Evolutionary conservation across 2,329 filamentous ascomycete genomes (phyloP), one percentile per base, ranked within the genome.

Genomic region (Cladosporium sp.): DNA sequence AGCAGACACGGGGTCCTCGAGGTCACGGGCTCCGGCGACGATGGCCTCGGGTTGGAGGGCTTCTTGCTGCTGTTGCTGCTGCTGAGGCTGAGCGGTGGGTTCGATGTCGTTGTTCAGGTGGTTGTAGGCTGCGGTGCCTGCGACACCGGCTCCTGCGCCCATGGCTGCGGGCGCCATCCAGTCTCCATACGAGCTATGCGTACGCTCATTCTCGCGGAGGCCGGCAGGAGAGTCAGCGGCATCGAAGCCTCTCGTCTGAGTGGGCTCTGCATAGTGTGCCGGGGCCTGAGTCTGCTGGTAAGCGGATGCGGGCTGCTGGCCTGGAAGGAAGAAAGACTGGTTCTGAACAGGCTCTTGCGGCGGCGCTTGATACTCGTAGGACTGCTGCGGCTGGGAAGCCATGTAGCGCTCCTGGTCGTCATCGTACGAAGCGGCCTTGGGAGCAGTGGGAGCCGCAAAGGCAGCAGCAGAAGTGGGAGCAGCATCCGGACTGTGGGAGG

Each of bases 91-190:
- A 30, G 27, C 27, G 7, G 27, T 12, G 12, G 27, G 27, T 18
- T 53, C 33, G 7, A 46, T 30, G 35, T 51, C 42, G 35, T 56
- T 19, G 56, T 58, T 19, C 55, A 57, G 7, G 53, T 57, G 38
- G 38, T 55, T 54, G 45, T 64, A 57, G 22, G 69, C 72, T 38
- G 72, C 72, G 27, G 59, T 68, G 29, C 71, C 71, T 8, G 68
- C 73, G 16, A 57, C 64, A 32, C 63, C 67, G 5, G 54, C 64
- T 11, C 48, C 48, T 9, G 33, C 48, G 8, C 48, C 48, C 7
- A 50, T 7, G 7, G 71, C 72, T n/a, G 68, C 70, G 29, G 75
- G 75, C 18, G 70, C 73, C 67, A 81, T 74, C 78, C 78, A 82
- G 25, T 76, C 69, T 13, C 74, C 74, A 49, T 70, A 65, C 19